Percentiles rank a stretch among this genome's conserved stretches.
Evolutionary conservation across 768 basidiomycete genomes (phyloP).

Genomic region (Rhizopogon vinicolor): DNA sequence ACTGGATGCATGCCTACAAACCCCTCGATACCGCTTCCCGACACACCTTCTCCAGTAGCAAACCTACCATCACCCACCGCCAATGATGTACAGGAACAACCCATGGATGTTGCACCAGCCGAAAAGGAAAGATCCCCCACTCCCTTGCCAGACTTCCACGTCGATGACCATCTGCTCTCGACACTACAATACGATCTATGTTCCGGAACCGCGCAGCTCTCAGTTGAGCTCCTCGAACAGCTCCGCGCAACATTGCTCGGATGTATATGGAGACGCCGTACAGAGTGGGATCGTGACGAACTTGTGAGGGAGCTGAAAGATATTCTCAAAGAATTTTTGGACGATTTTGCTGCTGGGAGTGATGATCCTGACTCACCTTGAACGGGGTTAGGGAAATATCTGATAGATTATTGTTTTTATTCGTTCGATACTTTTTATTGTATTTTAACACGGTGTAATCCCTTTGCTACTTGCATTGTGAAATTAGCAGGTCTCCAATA

Average conservation of each 20-base stretch:
- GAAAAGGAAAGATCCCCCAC: constrained; percentile 60
- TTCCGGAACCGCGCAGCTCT: constrained; percentile 54
- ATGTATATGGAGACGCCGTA: constrained; percentile 75
- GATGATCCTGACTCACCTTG: constrained; percentile 4
- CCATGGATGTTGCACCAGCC: constrained; percentile 17
- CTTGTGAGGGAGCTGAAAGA: constrained; percentile 56
- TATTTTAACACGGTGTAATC: constrained; percentile 13
- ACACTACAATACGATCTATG: constrained; percentile 47
- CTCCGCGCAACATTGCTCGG: constrained; percentile 80
- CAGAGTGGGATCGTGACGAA: constrained; percentile 77
- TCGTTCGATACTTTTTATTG: not conserved
- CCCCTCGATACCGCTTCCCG: not conserved
- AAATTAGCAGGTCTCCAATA: no score
- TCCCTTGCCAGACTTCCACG: constrained; percentile 72
- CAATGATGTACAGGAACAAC: constrained; percentile 8
- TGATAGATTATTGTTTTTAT: constrained; percentile 14
- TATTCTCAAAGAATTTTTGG: constrained; percentile 47
- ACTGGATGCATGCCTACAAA: not conserved
- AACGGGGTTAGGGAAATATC: not conserved
- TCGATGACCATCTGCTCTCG: constrained; percentile 47
- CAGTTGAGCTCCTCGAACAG: constrained; percentile 90
- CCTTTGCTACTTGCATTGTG: no score
- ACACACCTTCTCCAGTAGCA: not conserved
- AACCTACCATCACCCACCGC: not conserved
- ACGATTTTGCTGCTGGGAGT: constrained; percentile 43